Evolutionary conservation across 139 green algal species (phyloP), one percentile per base, ranked within the genome.

Genomic region (Klebsormidium nitens): DNA sequence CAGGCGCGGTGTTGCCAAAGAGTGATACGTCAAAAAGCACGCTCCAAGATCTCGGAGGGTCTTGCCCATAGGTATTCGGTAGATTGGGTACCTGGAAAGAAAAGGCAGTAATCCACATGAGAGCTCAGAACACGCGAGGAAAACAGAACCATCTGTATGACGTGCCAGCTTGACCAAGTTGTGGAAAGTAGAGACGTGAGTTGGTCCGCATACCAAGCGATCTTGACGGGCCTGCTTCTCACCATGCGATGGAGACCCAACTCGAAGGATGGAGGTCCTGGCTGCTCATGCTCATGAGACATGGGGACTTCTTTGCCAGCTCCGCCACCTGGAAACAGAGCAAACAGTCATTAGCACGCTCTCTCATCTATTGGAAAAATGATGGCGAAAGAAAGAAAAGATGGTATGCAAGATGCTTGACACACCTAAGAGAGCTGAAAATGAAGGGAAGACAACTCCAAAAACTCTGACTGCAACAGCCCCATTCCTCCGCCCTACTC

Each of bases 11-110:
- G 59, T 38, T 17, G 66, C 69, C 36, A 79, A 42, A 29, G 48
- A 50, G 64, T 79, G 72, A 44, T 74, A 79, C 6, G 72, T 79
- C 31, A 79, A 32, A 55, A 79, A 79, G 59, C 57, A 69, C 26
- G 64, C 64, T 6, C 39, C 19, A 44, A 79, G n/a, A 37, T 74
- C 64, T 1, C 37, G 52, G 14, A 58, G 26, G 28, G 52, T 58
- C 42, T 37, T 36, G 23, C 46, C 72, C 29, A 47, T 48, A 8
- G 72, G 72, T 40, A 79, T 79, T 26, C 63, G 40, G 39, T 79
- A 79, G 26, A 79, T 67, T 4, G 72, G 72, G 57, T 79, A 71
- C 64, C 64, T 71, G 64, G 11, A 65, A 14, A 14, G 42, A 26
- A 14, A 50, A 26, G 42, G 42, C n/a, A n/a, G n/a, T n/a, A n/a